Percentiles rank a stretch among this genome's conserved stretches.
phyloP scores from a whole-genome alignment of 2,329 filamentous ascomycete species.

The Tolypocladium tundrense region DNA sequence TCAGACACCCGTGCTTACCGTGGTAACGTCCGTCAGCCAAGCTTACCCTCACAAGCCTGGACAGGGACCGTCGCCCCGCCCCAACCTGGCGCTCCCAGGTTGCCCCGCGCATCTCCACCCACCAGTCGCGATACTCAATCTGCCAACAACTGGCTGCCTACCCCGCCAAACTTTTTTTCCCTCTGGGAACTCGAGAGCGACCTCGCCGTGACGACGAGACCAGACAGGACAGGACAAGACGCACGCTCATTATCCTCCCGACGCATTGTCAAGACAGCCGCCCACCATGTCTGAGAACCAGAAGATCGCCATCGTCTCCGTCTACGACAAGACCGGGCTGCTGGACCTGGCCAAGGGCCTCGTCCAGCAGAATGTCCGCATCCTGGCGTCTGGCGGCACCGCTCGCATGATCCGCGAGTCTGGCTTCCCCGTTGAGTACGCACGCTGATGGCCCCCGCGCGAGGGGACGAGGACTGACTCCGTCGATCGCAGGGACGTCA shows the following conservation, averaged over 20 bases:
- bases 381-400: slow-evolving; percentile 90
- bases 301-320: slow-evolving; percentile 81
- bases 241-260: neutral
- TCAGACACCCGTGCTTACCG: no score
- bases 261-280: neutral
- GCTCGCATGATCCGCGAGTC: slow-evolving; percentile 95
- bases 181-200: neutral
- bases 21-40: no score
- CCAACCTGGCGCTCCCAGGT: neutral
- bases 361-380: slow-evolving; percentile 77
- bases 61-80: neutral
- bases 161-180: neutral
- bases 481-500: slow-evolving; percentile 64
- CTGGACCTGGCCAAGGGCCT: slow-evolving; percentile 88
- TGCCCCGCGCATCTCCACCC: slow-evolving; percentile 3
- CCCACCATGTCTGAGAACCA: slow-evolving; percentile 31
- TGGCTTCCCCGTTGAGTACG: slow-evolving; percentile 88
- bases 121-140: neutral
- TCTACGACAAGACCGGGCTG: slow-evolving; percentile 97
- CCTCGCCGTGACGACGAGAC: neutral
- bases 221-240: neutral
- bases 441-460: neutral
- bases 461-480: neutral
- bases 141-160: neutral
- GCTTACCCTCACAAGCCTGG: no score